Base-by-base conservation (phyloP, 2,329 filamentous ascomycete species). In the Phialemonium atrogriseum region DNA sequence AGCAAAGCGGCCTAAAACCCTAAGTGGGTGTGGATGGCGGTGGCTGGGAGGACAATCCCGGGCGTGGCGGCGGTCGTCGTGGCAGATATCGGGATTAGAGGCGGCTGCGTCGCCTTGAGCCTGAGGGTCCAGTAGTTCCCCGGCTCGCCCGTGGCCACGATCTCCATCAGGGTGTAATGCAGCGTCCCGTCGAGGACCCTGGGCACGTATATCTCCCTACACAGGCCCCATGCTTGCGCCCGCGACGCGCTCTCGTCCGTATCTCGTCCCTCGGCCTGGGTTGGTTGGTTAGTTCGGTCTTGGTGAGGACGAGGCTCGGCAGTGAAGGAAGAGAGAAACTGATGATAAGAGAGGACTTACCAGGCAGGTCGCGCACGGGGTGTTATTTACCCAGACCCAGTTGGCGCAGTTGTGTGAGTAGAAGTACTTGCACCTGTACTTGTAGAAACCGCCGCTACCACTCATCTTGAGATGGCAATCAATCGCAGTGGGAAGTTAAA, bases 381-480 rank as follows among this genome's bases (percentile, higher is more conserved):
- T 53, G 37, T 62, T 55, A 39, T 67, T 66, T 25, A 66, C 58
- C 41, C 60, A 68, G 9, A 68, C 63, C 66, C 64, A 69, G 37
- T 66, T 60, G 3, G 49, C 52, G 48, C 65, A 69, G 44, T 68
- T 58, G 44, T 66, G 51, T 10, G 60, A 60, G 38, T 58, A 56
- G 40, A 63, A 68, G 53, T 68, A 64, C 47, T 67, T 69, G 58
- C 66, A 70, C 23, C 60, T 56, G 50, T 64, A 68, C 52, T 62
- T 67, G 48, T 66, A 67, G 36, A 54, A 63, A 25, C 61, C 60
- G 30, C 59, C 59, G 48, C 56, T 55, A 27, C 56, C 53, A 30
- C 55, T 58, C 58, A 61, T 60, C 33, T 10, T 50, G 47, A 24
- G 13, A 15, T 22, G 8, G n/a, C n/a, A n/a, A n/a, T n/a, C n/a